Evolutionary conservation across 345 rosid genomes (phyloP).

Genomic region (Erucastrum elatum): DNA sequence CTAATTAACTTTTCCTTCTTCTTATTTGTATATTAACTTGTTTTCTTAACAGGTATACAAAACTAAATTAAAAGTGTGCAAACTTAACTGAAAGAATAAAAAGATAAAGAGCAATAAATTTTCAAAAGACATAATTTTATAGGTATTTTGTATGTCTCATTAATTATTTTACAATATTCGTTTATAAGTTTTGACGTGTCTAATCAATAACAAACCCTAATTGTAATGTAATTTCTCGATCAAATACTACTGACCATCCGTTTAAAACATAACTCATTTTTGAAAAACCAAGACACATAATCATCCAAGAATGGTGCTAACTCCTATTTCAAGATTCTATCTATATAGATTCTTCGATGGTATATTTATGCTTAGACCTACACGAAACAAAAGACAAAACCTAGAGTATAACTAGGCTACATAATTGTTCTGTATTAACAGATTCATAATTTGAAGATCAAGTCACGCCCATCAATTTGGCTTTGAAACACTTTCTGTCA

Average conservation of each 20-base stretch:
- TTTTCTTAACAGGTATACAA: background rate
- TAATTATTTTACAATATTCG: background rate
- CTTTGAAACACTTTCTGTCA: conserved; percentile 37
- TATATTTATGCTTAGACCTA: conserved; percentile 40
- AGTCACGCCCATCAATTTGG: conserved; percentile 41
- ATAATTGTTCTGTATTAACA: conserved; percentile 20
- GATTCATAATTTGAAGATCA: conserved; percentile 36
- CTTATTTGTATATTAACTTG: background rate
- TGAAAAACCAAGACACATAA: conserved; percentile 8
- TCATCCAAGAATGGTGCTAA: conserved; percentile 25
- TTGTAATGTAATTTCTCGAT: conserved; percentile 19
- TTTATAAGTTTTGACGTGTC: conserved; percentile 6
- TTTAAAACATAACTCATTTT: conserved; percentile 26
- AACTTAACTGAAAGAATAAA: background rate
- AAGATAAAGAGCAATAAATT: background rate
- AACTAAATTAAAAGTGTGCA: background rate
- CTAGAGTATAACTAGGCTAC: conserved; percentile 20
- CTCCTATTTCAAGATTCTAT: conserved; percentile 14
- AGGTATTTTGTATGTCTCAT: background rate
- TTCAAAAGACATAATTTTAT: background rate
- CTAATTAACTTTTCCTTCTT: background rate
- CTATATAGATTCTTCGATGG: conserved; percentile 27
- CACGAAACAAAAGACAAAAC: conserved; percentile 28
- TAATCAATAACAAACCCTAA: conserved; percentile 1
- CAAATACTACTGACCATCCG: conserved; percentile 22